Evolutionary conservation across 176 grass and related monocot species (phyloP), one percentile per base, ranked within the genome.

Genomic region (Lolium multiflorum): DNA sequence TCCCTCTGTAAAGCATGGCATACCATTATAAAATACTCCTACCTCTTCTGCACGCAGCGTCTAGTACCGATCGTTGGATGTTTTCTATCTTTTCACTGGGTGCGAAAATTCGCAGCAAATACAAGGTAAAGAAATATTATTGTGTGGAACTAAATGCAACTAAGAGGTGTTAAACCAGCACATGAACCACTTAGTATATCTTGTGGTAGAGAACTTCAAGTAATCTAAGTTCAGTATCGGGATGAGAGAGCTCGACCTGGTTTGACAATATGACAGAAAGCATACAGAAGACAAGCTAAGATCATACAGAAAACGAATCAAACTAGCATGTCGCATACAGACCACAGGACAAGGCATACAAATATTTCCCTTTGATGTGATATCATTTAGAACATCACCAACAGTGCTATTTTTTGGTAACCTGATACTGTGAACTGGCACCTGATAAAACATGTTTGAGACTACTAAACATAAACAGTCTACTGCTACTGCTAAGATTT

Each of bases 141-240:
- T 56, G 7, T 38, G 4, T 66, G n/a, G 25, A 64, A 74, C 26
- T 54, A 89, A 85, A 62, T 44, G 13, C 24, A 72, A 63, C 21
- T 64, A 71, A 71, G 11, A 81, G 17, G 31, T 64, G 64, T 85
- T 75, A 68, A n/a, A 93, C 75, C 80, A 35, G 28, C 28, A 31
- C 28, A 31, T 31, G 28, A 1, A 31, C 28, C 79, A 95, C 96
- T 93, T 98, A 95, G 69, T 98, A 98, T 85, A 98, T 98, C 83
- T 98, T 98, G 88, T 98, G 91, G 89, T 94, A 92, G 54, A 95
- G 95, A 71, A 98, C 96, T 83, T 95, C 96, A 88, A 98, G 93
- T 52, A 98, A 76, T 85, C 96, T 90, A 54, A 98, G 90, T 65
- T 98, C 93, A 57, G 90, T 90, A 91, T 91, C 78, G 5, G 90